Conservation (phyloP, 305 asterid species). For the Nicotiana rustica region DNA sequence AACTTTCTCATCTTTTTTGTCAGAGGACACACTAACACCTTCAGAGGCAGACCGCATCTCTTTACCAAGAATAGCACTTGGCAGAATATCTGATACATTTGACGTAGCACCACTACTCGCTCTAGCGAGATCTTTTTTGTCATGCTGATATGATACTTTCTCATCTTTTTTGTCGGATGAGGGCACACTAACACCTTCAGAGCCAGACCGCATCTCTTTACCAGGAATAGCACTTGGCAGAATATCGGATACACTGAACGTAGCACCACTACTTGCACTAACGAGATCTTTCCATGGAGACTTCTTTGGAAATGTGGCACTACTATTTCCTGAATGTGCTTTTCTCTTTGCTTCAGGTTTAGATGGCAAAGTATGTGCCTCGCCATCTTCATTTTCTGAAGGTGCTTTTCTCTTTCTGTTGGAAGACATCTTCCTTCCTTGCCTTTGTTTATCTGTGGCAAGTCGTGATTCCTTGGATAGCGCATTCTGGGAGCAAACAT, state of each 20-base stretch:
- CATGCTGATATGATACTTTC: constrained; percentile 23
- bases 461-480: constrained; percentile 11
- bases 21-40: constrained; percentile 35
- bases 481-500: neutral
- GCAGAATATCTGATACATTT: constrained; percentile 52
- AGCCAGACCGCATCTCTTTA: constrained; percentile 41
- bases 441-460: constrained; percentile 27
- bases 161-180: constrained; percentile 34
- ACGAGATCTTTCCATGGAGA: constrained; percentile 58
- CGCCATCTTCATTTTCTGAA: constrained; percentile 36
- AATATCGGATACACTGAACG: constrained; percentile 61
- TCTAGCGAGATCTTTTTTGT: constrained; percentile 44
- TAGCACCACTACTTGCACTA: constrained; percentile 45
- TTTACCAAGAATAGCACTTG: constrained; percentile 41
- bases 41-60: constrained; percentile 43
- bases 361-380: constrained; percentile 33
- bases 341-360: constrained; percentile 39
- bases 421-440: constrained; percentile 39
- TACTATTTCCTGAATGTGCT: constrained; percentile 20
- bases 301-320: constrained; percentile 45
- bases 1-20: constrained; percentile 35
- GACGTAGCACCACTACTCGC: constrained; percentile 50
- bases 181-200: constrained; percentile 41
- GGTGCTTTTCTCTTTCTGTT: constrained; percentile 64
- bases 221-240: constrained; percentile 43